Conservation (phyloP, 345 rosid species). For the Acer saccharum region DNA sequence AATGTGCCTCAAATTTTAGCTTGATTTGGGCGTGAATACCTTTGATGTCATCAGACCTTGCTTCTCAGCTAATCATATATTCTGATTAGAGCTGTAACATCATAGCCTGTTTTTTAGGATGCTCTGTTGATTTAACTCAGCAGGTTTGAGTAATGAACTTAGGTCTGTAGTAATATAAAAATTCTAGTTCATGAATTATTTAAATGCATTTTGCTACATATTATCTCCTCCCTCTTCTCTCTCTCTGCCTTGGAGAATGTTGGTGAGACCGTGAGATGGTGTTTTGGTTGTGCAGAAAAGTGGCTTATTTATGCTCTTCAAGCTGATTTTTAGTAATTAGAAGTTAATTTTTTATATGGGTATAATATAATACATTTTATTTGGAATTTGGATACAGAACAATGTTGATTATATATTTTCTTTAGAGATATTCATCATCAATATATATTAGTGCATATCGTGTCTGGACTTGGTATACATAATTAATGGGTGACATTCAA, state of each 20-base stretch:
- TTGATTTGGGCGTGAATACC: no score
- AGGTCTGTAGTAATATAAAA: background rate
- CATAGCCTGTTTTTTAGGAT: background rate
- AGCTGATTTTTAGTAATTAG: background rate
- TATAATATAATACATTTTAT: background rate
- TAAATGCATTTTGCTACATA: background rate
- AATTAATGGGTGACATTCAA: background rate
- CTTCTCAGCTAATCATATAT: no score
- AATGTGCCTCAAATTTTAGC: no score
- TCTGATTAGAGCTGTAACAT: no score
- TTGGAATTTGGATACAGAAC: background rate
- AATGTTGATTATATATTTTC: background rate
- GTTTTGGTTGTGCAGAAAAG: background rate
- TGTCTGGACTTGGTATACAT: background rate
- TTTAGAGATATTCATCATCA: background rate
- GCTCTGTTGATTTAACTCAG: background rate
- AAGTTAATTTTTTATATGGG: background rate
- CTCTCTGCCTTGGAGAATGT: background rate
- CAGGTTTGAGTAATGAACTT: background rate
- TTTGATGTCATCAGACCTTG: no score
- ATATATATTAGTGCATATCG: background rate
- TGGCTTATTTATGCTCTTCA: background rate
- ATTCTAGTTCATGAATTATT: background rate
- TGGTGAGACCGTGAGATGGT: background rate
- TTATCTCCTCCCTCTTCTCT: background rate